These are phyloP conservation scores for Candida loeiensis DNA, from an alignment of 805 yeast species.

Conservation along the genomic window DNA sequence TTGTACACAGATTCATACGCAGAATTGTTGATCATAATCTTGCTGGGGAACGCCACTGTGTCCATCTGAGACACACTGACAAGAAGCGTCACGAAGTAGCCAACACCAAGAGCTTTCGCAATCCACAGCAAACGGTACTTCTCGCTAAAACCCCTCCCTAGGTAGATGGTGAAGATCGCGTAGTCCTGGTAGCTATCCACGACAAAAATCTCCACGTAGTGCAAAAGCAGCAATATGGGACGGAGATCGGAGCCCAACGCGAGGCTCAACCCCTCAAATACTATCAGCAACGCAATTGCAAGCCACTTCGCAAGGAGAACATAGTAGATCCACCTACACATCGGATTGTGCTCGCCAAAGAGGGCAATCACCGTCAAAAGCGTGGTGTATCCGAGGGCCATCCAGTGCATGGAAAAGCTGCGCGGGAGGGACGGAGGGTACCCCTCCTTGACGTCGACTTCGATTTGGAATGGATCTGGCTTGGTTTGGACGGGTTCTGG, in stretches of 20 bases:
- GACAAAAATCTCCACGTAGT: constrained; percentile 2
- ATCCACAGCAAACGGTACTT: neutral
- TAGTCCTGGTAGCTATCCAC: constrained; percentile 6
- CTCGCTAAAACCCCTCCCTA: constrained; percentile 1
- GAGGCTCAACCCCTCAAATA: neutral
- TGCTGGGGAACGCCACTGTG: neutral
- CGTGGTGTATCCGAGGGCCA: neutral
- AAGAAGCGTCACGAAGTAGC: constrained; percentile 5
- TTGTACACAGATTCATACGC: constrained; percentile 5
- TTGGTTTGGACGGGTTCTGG: constrained; percentile 6
- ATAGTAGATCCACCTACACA: neutral
- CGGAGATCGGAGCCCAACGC: no score
- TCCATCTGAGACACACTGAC: constrained; percentile 6
- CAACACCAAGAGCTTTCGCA: neutral
- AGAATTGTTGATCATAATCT: constrained; percentile 1
- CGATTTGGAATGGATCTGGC: constrained; percentile 4
- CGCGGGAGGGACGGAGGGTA: constrained; percentile 5
- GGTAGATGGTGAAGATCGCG: constrained; percentile 2
- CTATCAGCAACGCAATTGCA: neutral
- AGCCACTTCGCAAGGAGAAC: constrained; percentile 3
- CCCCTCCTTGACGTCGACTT: constrained; percentile 9
- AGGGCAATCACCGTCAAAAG: neutral
- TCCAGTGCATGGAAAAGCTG: constrained; percentile 2
- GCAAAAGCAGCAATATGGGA: neutral
- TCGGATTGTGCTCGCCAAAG: neutral